Evolutionary conservation across 2,329 filamentous ascomycete species (phyloP), one percentile per base, ranked within the genome.

Genomic region (Claviceps pazoutovae): DNA sequence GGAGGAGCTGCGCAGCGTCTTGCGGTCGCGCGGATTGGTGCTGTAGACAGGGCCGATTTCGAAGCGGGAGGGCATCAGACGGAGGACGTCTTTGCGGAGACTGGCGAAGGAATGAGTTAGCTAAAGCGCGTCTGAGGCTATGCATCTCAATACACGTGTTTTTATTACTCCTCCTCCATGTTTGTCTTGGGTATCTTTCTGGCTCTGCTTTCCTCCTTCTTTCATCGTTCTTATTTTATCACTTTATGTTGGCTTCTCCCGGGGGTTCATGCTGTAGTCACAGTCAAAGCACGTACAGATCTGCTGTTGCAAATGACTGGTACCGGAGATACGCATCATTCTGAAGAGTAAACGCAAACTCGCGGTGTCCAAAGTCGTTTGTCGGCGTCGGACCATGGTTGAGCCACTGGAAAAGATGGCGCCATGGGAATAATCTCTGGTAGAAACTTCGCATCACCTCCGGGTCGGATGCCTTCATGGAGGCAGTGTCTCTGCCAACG

Each of bases 1-100:
- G 47, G 81, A 80, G 38, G 83, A 79, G 66, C 89, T 91, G 50
- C 84, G 82, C 37, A 97, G 69, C 0, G 84, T 84, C 71, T 97
- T 98, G 62, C 91, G 83, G 61, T 98, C 93, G 60, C 89, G 84
- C 0, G 93, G 93, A 65, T 97, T 96, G 46, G 89, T 86, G 50
- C 79, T 88, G 71, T 98, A 98, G 48, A 96, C 86, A n/a, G 93
- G 93, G 0, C 93, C 93, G 61, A 98, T 97, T 74, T 98, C 93
- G 72, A 98, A 97, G 68, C 93, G 88, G 1, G 87, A 86, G 3
- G 93, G 93, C 62, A 94, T 88, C 58, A 91, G 79, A 45, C 83
- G 82, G 4, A 98, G 74, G 51, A 96, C 88, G 60, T 96, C 89
- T 68, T 95, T 96, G 38, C 90, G 88, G 43, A 98, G 79, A 1